Base-by-base conservation (phyloP, 2,329 filamentous ascomycete genomes). In the Aspergillus ustus region DNA sequence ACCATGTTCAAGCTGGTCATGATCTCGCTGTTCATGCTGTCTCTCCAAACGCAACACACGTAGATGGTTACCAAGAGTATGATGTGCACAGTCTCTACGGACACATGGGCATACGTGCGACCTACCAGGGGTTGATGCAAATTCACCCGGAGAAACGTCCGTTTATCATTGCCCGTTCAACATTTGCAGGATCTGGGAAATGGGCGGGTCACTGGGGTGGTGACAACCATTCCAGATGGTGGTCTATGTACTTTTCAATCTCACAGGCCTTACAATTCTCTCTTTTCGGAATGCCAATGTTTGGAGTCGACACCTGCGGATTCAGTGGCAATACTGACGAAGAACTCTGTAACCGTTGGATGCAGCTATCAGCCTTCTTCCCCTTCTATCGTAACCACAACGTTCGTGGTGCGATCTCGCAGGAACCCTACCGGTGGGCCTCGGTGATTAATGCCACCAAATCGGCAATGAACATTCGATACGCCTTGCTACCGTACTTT, bases 181-280 rank as follows among this genome's bases (percentile, higher is more conserved):
- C 91, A 1, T 95, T 94, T 70, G 84, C 91, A 9, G 91, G 92
- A 3, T 87, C 87, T 0, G 92, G 92, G 1, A 87, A 86, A 73
- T 90, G 85, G 79, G 89, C 91, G 1, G 91, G 91, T 1, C 91
- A 95, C 75, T 96, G 91, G 91, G 91, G 91, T 31, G 91, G 89
- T 37, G 88, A 94, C 74, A 93, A 93, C 70, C 78, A 81, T 19
- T 89, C 88, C 3, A 83, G 85, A 15, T 94, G 89, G 86, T 83
- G 84, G 0, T 90, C 88, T 73, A 90, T 93, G 85, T 90, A 85
- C 75, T 88, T 90, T 74, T 88, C 88, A 11, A 95, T 95, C 68
- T 86, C 90, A 0, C 90, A 93, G 74, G 91, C 90, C 1, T 81
- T 96, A 0, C 88, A 86, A 3, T 93, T 93, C 76, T 86, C 85